Base-by-base conservation (phyloP, 2,329 filamentous ascomycete species). In the Chaetomium olivaceum region DNA sequence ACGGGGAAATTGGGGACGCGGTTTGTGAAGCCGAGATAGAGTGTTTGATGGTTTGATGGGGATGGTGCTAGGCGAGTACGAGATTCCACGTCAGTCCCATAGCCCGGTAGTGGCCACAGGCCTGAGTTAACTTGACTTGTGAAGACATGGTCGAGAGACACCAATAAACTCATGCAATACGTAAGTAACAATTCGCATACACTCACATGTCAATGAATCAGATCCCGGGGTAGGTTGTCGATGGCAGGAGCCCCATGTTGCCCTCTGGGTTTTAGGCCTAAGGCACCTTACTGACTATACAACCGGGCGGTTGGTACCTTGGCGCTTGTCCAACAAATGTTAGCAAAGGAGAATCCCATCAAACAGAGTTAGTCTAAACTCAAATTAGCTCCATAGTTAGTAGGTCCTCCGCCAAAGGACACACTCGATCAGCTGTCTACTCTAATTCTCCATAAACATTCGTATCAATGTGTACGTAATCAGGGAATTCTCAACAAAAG, bases 1-100 rank as follows among this genome's bases (percentile, higher is more conserved):
- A 99, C 95, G 7, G 93, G 93, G 11, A 94, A 90, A 82, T 80
- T 96, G 69, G 85, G 86, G 14, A 83, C 84, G 63, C 82, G 83
- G 70, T 57, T 71, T 55, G 62, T 69, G 21, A 70, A 67, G 66
- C 51, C 58, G 14, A 39, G 21, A 31, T 25, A 33, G 36, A 33
- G 36, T 31, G 57, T 6, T 29, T 29, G 27, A n/a, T n/a, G n/a
- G n/a, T 54, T 27, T 36, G 36, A 43, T 25, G 51, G 46, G 11
- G 21, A 33, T 31, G 52, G 21, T 16, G 29, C 16, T 27, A 21
- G 29, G 14, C n/a, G 14, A 39, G 36, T 23, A 54, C 29, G 7
- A 21, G 48, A n/a, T 33, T 8, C 4, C 7, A 19, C 5, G 4
- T 58, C 11, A 43, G 39, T 43, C 16, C 16, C 39, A n/a, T 43